Conservation (phyloP, 2,329 filamentous ascomycete genomes). For the Salinomyces thailandicus region DNA sequence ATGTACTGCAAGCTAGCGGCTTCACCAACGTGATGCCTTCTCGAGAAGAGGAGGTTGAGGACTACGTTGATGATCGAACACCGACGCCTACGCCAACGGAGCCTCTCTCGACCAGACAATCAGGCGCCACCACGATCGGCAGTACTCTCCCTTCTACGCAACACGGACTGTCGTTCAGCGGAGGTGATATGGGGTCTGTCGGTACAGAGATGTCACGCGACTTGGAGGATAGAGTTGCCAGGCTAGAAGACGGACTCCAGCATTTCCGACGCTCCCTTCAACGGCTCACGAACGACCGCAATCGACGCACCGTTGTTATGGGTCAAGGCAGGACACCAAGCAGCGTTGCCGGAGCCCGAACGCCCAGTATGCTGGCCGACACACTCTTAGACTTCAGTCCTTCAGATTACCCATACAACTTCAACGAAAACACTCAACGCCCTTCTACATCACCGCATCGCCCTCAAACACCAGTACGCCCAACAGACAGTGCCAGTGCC, state of each 20-base stretch:
- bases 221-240: conserved; percentile 26
- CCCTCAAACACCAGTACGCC: conserved; percentile 9
- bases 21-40: conserved; percentile 11
- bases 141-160: not conserved
- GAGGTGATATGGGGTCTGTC: not conserved
- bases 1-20: conserved; percentile 21
- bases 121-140: not conserved
- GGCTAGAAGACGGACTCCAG: conserved; percentile 24
- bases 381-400: conserved; percentile 15
- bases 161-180: not conserved
- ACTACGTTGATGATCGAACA: conserved; percentile 1
- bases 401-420: conserved; percentile 15
- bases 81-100: conserved; percentile 1
- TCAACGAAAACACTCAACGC: conserved; percentile 12
- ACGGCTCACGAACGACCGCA: conserved; percentile 21
- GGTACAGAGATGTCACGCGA: conserved; percentile 15
- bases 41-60: conserved; percentile 4
- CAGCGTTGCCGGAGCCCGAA: conserved; percentile 11
- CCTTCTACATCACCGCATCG: conserved; percentile 15
- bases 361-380: conserved; percentile 27
- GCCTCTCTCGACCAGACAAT: conserved; percentile 3
- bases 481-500: too few relatives aligned
- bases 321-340: conserved; percentile 12
- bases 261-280: conserved; percentile 25
- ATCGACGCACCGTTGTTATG: conserved; percentile 21